phyloP scores from a whole-genome alignment of 306 rosid species.

The Trifolium fragiferum region DNA sequence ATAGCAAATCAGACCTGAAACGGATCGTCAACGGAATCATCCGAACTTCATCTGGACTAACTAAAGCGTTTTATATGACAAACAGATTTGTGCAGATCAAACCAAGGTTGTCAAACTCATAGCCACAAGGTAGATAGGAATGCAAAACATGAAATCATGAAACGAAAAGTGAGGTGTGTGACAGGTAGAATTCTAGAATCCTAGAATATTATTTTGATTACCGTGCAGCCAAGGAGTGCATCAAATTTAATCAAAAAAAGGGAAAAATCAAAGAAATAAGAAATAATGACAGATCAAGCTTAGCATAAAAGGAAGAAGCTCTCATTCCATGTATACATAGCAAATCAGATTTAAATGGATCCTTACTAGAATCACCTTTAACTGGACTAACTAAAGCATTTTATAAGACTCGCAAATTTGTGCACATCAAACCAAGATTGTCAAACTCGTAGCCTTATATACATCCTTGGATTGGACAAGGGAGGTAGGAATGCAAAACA shows the following conservation, averaged over 20 bases:
- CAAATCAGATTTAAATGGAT: slow-evolving; percentile 5
- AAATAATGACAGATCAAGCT: not conserved
- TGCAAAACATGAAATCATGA: slow-evolving; percentile 9
- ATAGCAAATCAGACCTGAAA: slow-evolving; percentile 2
- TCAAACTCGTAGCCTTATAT: not conserved
- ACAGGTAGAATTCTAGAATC: not conserved
- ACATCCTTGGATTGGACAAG: slow-evolving; percentile 8
- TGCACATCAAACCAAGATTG: not conserved
- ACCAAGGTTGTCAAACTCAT: not conserved
- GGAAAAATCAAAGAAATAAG: too few species aligned
- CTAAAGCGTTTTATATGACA: not conserved
- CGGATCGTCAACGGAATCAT: not conserved
- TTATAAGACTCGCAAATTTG: not conserved
- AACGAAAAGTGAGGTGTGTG: not conserved
- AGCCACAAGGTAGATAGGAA: not conserved
- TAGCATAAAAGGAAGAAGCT: not conserved
- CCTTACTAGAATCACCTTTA: slow-evolving; percentile 20
- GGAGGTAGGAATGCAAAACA: slow-evolving; percentile 8
- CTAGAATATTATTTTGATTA: not conserved
- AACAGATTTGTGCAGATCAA: not conserved
- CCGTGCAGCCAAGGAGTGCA: too few species aligned
- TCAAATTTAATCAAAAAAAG: too few species aligned
- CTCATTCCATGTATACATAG: not conserved
- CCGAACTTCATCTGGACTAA: not conserved
- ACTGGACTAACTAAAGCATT: not conserved